Conservation (phyloP, 163 green algal genomes). For the Prototheca wickerhamii region DNA sequence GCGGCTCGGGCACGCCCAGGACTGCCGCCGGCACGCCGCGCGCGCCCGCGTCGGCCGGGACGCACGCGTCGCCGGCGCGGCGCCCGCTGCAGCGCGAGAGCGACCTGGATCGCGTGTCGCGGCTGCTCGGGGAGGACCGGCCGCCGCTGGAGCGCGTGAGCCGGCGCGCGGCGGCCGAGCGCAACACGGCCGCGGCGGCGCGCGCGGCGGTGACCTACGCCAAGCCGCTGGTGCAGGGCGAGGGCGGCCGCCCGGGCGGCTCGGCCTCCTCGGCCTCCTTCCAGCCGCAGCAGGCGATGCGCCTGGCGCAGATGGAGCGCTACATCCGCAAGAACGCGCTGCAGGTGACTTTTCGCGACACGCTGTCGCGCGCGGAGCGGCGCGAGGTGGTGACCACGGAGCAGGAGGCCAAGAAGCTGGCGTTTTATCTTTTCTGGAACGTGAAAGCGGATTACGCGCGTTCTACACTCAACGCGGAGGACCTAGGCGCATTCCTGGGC, state of each 20-base stretch:
- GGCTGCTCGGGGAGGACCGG: neutral
- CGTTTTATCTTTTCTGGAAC: conserved; percentile 54
- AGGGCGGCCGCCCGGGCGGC: conserved; percentile 2
- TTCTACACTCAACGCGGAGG: conserved; percentile 21
- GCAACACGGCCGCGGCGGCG: neutral
- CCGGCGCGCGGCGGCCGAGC: no score
- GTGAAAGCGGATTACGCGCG: conserved; percentile 24
- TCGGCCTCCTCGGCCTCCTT: neutral
- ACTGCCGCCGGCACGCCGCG: no score
- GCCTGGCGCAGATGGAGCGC: conserved; percentile 34
- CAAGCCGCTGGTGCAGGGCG: neutral
- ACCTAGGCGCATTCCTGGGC: conserved; percentile 35
- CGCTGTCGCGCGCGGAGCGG: conserved; percentile 25
- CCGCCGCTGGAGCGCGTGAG: conserved; percentile 2
- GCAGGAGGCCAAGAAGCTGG: conserved; percentile 53
- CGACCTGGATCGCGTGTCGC: neutral
- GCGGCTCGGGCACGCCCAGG: no score
- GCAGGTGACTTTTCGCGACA: conserved; percentile 41
- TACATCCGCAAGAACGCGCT: conserved; percentile 61
- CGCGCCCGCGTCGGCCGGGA: no score
- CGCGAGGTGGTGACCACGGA: conserved; percentile 27
- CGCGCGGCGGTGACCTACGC: neutral
- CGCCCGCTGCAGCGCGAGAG: neutral
- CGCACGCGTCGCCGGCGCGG: no score
- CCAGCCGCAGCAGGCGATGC: neutral